Conservation (phyloP, 2,329 filamentous ascomycete genomes). For the Neoarthrinium moseri region DNA sequence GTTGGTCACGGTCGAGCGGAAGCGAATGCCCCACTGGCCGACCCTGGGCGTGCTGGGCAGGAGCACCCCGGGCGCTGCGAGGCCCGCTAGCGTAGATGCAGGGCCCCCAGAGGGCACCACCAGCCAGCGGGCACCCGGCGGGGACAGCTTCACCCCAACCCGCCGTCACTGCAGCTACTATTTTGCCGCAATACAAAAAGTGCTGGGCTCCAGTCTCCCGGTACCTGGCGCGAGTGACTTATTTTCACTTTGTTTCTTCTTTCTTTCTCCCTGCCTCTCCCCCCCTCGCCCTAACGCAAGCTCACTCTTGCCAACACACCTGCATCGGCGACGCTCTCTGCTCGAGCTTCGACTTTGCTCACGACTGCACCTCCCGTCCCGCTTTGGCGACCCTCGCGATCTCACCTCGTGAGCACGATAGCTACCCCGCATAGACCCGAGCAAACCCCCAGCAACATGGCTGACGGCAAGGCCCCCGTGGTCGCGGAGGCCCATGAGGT, state of each 20-base stretch:
- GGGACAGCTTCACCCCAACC: not conserved
- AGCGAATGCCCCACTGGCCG: slow-evolving; percentile 3
- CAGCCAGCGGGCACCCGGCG: too few species aligned
- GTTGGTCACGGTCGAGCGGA: slow-evolving; percentile 7
- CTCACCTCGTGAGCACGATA: not conserved
- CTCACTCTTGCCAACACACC: too few species aligned
- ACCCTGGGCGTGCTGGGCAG: too few species aligned
- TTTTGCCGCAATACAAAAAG: slow-evolving; percentile 26
- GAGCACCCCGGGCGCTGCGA: slow-evolving; percentile 1
- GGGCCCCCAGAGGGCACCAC: slow-evolving; percentile 4
- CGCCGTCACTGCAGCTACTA: slow-evolving; percentile 14
- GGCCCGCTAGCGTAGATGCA: slow-evolving; percentile 5
- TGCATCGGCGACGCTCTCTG: too few species aligned
- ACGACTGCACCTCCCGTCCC: too few species aligned
- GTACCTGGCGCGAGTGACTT: not conserved
- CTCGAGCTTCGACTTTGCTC: too few species aligned
- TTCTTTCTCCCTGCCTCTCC: slow-evolving; percentile 11
- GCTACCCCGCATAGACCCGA: slow-evolving; percentile 17
- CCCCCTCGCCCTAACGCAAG: too few species aligned
- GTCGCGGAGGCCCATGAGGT: slow-evolving; percentile 76
- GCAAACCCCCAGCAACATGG: slow-evolving; percentile 37
- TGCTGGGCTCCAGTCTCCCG: slow-evolving; percentile 11
- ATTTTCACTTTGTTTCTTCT: slow-evolving; percentile 12
- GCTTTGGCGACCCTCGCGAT: not conserved
- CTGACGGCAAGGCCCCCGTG: slow-evolving; percentile 52